Evolutionary conservation across 2,329 filamentous ascomycete species (phyloP), one percentile per base, ranked within the genome.

Genomic region (Trichoderma simmonsii): DNA sequence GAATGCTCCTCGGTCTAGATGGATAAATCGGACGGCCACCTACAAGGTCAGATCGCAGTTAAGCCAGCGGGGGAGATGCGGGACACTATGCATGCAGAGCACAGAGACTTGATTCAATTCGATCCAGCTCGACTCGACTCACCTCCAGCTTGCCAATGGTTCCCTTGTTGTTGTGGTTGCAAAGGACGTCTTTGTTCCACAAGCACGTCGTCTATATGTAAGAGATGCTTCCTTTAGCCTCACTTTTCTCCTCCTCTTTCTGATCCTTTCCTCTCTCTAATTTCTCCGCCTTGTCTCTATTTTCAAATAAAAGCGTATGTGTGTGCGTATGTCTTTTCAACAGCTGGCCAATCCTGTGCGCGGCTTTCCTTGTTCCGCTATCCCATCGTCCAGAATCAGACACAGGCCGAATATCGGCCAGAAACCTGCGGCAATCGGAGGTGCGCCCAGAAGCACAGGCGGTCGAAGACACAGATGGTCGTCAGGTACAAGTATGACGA

Each of bases 401-500:
- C 28, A n/a, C n/a, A 70, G 66, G 66, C 66, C 66, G 57, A 62
- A 62, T 14, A 54, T 70, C 66, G 66, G 66, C 66, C 66, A 70
- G 39, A 9, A 69, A 34, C 9, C n/a, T 34, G 65, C 26, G 56
- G 54, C 3, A n/a, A 26, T 60, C 18, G 51, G 18, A n/a, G 15
- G 26, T 18, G 39, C 3, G 18, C 32, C 39, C 1, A 60, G n/a
- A 65, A 32, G 43, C 26, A 65, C 36, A 34, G 61, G 56, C 28
- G 28, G 62, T 60, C 39, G 62, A 43, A 24, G 62, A n/a, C 32
- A 34, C 56, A 34, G 43, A 12, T 36, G 57, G 39, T 34, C 24
- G 28, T 12, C 54, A 59, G 65, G 56, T 21, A 60, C 28, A 21
- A 18, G 18, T n/a, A 28, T 39, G 32, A 59, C 51, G 64, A 24